phyloP scores from a whole-genome alignment of 805 yeast species.

The Suhomyces tanzawaensis region DNA sequence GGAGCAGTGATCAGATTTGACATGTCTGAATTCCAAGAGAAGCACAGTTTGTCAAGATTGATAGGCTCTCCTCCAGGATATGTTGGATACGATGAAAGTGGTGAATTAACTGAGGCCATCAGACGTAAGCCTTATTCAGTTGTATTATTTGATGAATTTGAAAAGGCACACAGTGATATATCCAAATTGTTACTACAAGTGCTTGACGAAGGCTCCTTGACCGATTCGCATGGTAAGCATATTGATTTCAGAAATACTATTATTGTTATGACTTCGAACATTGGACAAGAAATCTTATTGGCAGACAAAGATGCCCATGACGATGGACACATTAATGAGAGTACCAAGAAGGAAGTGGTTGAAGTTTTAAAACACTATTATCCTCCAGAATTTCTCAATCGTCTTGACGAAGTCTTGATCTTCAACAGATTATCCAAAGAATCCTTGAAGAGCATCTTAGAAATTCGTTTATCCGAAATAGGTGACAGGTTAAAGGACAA shows the following conservation, averaged over 20 bases:
- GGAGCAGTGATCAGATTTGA: slow-evolving; percentile 86
- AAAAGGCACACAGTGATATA: slow-evolving; percentile 95
- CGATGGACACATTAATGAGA: slow-evolving; percentile 55
- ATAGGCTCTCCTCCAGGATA: slow-evolving; percentile 99
- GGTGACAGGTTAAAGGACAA: slow-evolving; percentile 75
- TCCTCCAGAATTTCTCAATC: slow-evolving; percentile 93
- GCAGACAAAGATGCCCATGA: slow-evolving; percentile 59
- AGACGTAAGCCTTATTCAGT: slow-evolving; percentile 94
- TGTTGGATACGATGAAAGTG: slow-evolving; percentile 93
- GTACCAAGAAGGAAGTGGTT: slow-evolving; percentile 56
- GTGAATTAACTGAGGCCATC: slow-evolving; percentile 95
- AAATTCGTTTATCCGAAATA: slow-evolving; percentile 78
- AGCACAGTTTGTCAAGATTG: slow-evolving; percentile 83
- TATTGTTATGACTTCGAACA: slow-evolving; percentile 94
- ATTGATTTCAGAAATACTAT: slow-evolving; percentile 94
- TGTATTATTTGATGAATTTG: slow-evolving; percentile 91
- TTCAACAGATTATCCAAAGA: slow-evolving; percentile 83
- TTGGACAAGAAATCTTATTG: slow-evolving; percentile 87
- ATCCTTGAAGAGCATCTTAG: slow-evolving; percentile 77
- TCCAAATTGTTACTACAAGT: slow-evolving; percentile 88
- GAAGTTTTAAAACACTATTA: slow-evolving; percentile 69
- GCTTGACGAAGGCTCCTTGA: slow-evolving; percentile 89
- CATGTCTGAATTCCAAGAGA: slow-evolving; percentile 97
- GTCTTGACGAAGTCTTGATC: slow-evolving; percentile 90
- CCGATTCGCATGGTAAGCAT: slow-evolving; percentile 92